Percentiles rank a stretch among this genome's conserved stretches.
Conservation (phyloP, 768 basidiomycete genomes). For the Suillus spraguei region DNA sequence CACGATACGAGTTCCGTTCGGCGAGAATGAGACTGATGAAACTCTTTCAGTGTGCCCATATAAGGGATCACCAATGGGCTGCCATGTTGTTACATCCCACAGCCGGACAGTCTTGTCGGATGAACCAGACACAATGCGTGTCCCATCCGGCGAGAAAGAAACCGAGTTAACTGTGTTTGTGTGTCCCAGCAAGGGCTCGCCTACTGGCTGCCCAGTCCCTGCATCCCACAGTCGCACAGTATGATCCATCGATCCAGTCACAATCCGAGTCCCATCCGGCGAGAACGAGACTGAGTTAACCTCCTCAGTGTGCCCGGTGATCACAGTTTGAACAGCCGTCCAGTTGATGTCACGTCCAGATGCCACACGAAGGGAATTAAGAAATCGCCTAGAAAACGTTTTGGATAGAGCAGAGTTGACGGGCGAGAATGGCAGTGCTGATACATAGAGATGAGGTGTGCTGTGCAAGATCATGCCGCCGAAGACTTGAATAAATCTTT, state of each 20-base stretch:
- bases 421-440: neutral
- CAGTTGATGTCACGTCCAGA: neutral
- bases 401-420: neutral
- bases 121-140: neutral
- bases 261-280: neutral
- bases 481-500: neutral
- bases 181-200: neutral
- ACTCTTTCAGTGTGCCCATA: neutral
- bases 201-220: neutral
- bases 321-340: neutral
- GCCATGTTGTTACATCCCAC: neutral
- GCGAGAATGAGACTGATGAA: neutral
- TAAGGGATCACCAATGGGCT: neutral
- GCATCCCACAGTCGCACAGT: neutral
- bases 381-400: neutral
- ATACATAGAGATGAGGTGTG: neutral
- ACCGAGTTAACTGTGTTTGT: neutral
- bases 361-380: neutral
- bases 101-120: neutral
- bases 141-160: neutral
- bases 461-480: neutral
- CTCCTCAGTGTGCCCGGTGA: neutral
- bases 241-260: neutral
- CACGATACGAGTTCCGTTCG: neutral
- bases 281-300: neutral